Conservation (phyloP, 768 basidiomycete genomes). For the Suillus placidus region DNA sequence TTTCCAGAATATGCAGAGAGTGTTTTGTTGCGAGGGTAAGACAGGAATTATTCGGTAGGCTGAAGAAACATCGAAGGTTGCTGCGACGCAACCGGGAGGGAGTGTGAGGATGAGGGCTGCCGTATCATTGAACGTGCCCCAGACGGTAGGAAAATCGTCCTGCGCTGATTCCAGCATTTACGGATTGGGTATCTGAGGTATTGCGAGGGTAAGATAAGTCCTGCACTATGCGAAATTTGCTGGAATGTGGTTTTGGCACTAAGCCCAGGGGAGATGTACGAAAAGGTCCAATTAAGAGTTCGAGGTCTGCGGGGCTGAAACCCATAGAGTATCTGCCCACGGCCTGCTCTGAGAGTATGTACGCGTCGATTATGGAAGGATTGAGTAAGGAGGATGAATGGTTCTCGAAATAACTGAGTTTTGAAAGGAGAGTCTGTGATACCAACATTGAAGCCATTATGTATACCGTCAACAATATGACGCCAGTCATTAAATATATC, state of each 20-base stretch:
- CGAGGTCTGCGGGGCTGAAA: constrained; percentile 28
- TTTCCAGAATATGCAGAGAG: constrained; percentile 34
- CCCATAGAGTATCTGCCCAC: constrained; percentile 31
- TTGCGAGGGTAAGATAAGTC: constrained; percentile 29
- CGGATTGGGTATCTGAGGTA: background rate
- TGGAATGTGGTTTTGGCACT: constrained; percentile 39
- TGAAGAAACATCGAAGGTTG: constrained; percentile 35
- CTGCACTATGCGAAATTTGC: constrained; percentile 38
- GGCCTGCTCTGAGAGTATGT: too few relatives aligned
- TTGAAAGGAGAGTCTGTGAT: too few relatives aligned
- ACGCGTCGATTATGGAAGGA: too few relatives aligned
- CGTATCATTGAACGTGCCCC: constrained; percentile 26
- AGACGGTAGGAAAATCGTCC: constrained; percentile 29
- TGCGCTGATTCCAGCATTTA: constrained; percentile 35
- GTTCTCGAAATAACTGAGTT: too few relatives aligned
- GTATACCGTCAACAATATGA: too few relatives aligned
- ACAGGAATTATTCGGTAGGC: constrained; percentile 42
- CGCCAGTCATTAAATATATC: too few relatives aligned
- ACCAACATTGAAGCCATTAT: too few relatives aligned
- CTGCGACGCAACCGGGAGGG: constrained; percentile 23
- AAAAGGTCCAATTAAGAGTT: constrained; percentile 43
- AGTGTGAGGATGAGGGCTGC: constrained; percentile 24
- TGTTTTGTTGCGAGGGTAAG: constrained; percentile 41
- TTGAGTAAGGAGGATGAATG: too few relatives aligned
- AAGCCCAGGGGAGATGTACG: constrained; percentile 42